Conservation (phyloP, 1,139 yeast genomes). For the Yamadazyma spencermartinsiae region DNA sequence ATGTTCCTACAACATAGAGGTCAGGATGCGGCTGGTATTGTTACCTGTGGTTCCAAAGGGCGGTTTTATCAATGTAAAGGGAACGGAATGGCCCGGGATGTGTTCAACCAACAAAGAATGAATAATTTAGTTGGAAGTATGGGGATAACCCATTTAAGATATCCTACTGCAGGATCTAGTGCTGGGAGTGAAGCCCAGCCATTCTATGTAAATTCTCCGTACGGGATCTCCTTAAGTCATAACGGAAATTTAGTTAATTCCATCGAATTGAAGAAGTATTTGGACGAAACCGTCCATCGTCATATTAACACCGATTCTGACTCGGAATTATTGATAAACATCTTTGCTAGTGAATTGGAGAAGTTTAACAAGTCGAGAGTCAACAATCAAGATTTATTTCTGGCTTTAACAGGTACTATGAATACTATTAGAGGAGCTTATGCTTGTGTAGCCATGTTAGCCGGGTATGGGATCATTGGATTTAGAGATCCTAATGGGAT, state of each 20-base stretch:
- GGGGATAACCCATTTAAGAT: conserved; percentile 94
- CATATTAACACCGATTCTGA: conserved; percentile 97
- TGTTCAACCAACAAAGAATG: conserved; percentile 83
- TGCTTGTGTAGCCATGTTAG: conserved; percentile 92
- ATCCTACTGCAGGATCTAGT: conserved; percentile 98
- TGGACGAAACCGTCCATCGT: conserved; percentile 94
- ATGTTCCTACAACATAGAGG: conserved; percentile 96
- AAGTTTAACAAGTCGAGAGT: conserved; percentile 92
- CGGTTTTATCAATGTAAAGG: conserved; percentile 97
- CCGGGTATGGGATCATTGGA: conserved; percentile 94
- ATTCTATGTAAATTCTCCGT: conserved; percentile 95
- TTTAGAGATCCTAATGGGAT: conserved; percentile 98
- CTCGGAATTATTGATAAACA: conserved; percentile 83
- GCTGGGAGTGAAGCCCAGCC: conserved; percentile 99
- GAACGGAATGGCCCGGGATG: conserved; percentile 98
- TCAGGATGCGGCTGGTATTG: conserved; percentile 99
- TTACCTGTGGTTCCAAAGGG: conserved; percentile 93
- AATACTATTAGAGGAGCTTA: conserved; percentile 87
- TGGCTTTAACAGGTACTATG: conserved; percentile 82
- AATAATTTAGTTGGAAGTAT: conserved; percentile 82
- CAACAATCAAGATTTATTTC: conserved; percentile 84
- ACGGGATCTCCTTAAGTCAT: conserved; percentile 87
- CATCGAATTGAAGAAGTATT: conserved; percentile 66
- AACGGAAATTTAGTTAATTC: conserved; percentile 95
- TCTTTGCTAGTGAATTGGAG: conserved; percentile 90